These are phyloP conservation scores for Hypoxylon rickii DNA, from an alignment of 495 filamentous ascomycete species.

Conservation along the genomic window DNA sequence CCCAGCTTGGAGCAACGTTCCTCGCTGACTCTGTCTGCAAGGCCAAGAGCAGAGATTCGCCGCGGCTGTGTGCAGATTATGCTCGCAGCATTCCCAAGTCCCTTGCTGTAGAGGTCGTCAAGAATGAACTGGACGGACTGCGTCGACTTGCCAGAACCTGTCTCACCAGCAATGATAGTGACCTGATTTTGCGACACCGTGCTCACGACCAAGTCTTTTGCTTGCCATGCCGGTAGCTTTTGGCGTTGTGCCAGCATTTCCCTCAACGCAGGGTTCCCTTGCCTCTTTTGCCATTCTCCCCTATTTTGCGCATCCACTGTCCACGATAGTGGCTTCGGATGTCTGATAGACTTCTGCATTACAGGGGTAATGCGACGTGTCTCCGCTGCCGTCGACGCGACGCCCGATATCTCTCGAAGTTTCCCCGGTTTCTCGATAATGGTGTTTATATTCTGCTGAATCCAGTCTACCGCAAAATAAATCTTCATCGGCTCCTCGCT, in stretches of 20 bases:
- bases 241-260: constrained; percentile 71
- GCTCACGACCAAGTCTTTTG: constrained; percentile 72
- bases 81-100: constrained; percentile 77
- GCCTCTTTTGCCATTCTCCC: constrained; percentile 52
- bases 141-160: constrained; percentile 94
- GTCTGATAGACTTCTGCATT: constrained; percentile 50
- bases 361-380: constrained; percentile 35
- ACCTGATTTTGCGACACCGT: constrained; percentile 78
- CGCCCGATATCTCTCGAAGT: constrained; percentile 79
- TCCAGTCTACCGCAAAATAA: constrained; percentile 87
- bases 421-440: constrained; percentile 83
- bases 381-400: constrained; percentile 61
- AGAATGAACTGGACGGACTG: constrained; percentile 96
- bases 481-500: constrained; percentile 82
- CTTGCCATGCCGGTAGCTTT: constrained; percentile 84
- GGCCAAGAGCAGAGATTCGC: constrained; percentile 88
- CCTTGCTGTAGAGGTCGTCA: constrained; percentile 81
- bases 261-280: constrained; percentile 61
- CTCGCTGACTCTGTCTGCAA: constrained; percentile 92
- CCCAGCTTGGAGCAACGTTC: constrained; percentile 83
- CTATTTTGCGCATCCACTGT: constrained; percentile 44
- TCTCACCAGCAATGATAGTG: constrained; percentile 95
- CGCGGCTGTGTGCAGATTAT: constrained; percentile 96
- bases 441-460: constrained; percentile 73
- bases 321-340: constrained; percentile 57